Evolutionary conservation across 371 early-diverging fungal species (phyloP), one percentile per base, ranked within the genome.

Genomic region (Saksenaea oblongispora): DNA sequence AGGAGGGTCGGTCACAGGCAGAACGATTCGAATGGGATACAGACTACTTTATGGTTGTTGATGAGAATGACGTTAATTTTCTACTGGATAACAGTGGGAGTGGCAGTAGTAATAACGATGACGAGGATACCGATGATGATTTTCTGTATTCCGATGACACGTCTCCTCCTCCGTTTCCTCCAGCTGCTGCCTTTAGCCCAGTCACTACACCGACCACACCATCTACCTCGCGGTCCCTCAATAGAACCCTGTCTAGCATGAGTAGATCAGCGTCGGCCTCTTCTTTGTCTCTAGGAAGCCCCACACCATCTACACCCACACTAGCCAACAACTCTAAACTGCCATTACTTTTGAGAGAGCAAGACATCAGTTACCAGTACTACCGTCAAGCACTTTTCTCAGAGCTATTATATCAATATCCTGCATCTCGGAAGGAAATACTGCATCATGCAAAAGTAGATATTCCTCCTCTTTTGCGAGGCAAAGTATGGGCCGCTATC

Each of bases 401-500:
- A 14, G 78, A 86, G 36, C 64, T 94, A 28, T 64, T 94, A 44
- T 71, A 76, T 14, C 88, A 89, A 72, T 91, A 87, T 63, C 93
- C 94, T 13, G 80, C 88, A 10, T 84, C 90, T 1, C 68, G 77
- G 34, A 78, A 82, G 17, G 89, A 89, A 41, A 85, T 94, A 37
- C 24, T 84, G 59, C 79, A 83, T 47, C 93, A 92, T 65, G 87
- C 91, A 13, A 84, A 86, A 59, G 76, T 83, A 1, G 94, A 91
- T 68, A 88, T 93, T 24, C 93, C 94, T 7, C 89, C 91, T 0
- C 51, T 89, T 14, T 55, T 92, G 47, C 81, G 94, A 2, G 91
- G 90, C 5, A 80, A 78, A 64, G 74, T 94, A 13, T 95, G 95
- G 95, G 90, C 92, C 4, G 88, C 90, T 8, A 75, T 95, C 13